These are phyloP conservation scores for Fistulina hepatica DNA, from an alignment of 1,284 basidiomycete genomes.

Conservation along the genomic window DNA sequence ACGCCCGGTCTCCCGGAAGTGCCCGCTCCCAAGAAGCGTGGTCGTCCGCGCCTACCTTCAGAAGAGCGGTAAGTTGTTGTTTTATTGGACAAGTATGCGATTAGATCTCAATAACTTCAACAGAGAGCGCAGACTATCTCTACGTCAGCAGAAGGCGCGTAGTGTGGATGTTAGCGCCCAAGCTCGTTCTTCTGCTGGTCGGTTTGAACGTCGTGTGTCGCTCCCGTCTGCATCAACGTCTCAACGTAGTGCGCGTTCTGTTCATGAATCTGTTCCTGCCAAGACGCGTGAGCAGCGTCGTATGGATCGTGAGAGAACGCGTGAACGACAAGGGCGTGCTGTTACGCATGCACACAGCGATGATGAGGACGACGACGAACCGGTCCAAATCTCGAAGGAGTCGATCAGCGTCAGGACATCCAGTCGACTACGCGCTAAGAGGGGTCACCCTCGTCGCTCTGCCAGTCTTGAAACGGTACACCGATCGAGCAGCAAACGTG, in stretches of 20 bases:
- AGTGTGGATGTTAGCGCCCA: conserved; percentile 2
- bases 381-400: too few relatives aligned
- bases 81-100: too few relatives aligned
- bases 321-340: too few relatives aligned
- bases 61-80: too few relatives aligned
- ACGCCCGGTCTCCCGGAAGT: not conserved
- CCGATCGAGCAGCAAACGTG: too few relatives aligned
- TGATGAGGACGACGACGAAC: too few relatives aligned
- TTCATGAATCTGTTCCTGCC: conserved; percentile 14
- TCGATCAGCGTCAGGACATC: too few relatives aligned
- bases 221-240: conserved; percentile 15
- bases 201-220: not conserved
- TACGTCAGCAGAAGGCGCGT: conserved; percentile 2
- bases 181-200: not conserved
- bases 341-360: too few relatives aligned
- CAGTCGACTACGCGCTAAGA: too few relatives aligned
- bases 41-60: too few relatives aligned
- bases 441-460: too few relatives aligned
- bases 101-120: conserved; percentile 2
- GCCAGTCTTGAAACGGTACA: too few relatives aligned
- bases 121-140: conserved; percentile 1
- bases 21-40: not conserved
- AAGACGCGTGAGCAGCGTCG: conserved; percentile 31
- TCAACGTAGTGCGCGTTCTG: conserved; percentile 21
- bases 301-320: conserved; percentile 25